Conservation (phyloP, 169 alveolate species). For the Eimeria falciformis region DNA sequence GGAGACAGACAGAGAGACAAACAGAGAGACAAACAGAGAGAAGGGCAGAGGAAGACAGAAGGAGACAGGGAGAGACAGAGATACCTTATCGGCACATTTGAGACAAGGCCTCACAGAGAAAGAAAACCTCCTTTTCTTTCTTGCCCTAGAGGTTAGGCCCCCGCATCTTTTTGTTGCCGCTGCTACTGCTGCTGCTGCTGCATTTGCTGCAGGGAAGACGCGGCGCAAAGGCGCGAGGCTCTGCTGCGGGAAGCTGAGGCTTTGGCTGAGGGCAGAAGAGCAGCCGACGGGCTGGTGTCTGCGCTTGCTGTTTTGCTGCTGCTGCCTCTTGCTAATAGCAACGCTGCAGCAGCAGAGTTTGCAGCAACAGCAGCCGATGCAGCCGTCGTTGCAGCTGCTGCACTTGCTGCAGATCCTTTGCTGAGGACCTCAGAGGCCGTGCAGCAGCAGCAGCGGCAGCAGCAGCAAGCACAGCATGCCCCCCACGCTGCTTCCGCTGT, state of each 20-base stretch:
- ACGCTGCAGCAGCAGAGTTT: not conserved
- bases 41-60: too few relatives aligned
- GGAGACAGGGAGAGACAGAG: too few relatives aligned
- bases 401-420: not conserved
- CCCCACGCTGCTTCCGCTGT: not conserved
- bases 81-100: too few relatives aligned
- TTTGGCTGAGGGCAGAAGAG: not conserved
- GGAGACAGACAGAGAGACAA: too few relatives aligned
- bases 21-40: too few relatives aligned
- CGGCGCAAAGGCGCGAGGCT: not conserved
- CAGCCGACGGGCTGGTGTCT: not conserved
- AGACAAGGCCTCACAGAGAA: too few relatives aligned
- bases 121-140: too few relatives aligned
- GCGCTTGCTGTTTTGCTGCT: not conserved
- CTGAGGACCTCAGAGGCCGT: not conserved
- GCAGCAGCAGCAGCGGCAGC: not conserved
- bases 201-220: not conserved
- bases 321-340: not conserved
- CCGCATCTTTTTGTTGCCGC: not conserved
- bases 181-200: slow-evolving; percentile 1
- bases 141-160: too few relatives aligned
- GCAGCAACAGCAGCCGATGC: not conserved
- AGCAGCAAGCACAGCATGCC: too few relatives aligned
- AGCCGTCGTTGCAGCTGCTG: not conserved
- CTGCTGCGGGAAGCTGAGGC: not conserved